A percentile compares a stretch with the other conserved stretches of the same genome.
These are phyloP conservation scores for Lachnellula occidentalis DNA, from an alignment of 2,329 filamentous ascomycete species.

Conservation along the genomic window DNA sequence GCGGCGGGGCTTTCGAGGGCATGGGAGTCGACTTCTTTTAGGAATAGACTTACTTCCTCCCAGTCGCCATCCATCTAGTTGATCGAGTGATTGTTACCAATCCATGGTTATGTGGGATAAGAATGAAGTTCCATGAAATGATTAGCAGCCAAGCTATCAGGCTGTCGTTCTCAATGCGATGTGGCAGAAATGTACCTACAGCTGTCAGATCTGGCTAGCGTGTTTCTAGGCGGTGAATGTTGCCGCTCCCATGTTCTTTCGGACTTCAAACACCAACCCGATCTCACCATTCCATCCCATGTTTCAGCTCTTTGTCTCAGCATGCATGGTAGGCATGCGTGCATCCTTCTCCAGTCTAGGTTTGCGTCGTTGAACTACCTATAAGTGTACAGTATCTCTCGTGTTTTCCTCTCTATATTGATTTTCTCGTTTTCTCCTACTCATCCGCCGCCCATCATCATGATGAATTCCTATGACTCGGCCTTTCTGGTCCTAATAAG, in stretches of 20 bases:
- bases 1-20: neutral
- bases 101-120: slow-evolving; percentile 15
- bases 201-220: too few species aligned
- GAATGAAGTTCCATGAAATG: neutral
- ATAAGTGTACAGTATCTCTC: too few species aligned
- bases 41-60: slow-evolving; percentile 52
- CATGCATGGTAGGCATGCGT: too few species aligned
- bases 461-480: slow-evolving; percentile 26
- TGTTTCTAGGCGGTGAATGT: too few species aligned
- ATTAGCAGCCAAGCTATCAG: neutral
- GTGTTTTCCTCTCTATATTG: neutral
- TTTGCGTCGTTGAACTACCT: too few species aligned
- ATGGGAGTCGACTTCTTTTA: neutral
- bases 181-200: too few species aligned
- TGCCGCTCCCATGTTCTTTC: too few species aligned
- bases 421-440: neutral
- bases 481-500: slow-evolving; percentile 24
- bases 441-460: neutral
- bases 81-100: slow-evolving; percentile 13
- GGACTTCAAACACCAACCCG: too few species aligned
- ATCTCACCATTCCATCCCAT: too few species aligned
- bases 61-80: slow-evolving; percentile 58
- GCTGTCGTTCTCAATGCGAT: too few species aligned
- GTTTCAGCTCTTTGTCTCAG: too few species aligned
- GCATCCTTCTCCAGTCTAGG: too few species aligned